Evolutionary conservation across 2,329 filamentous ascomycete genomes (phyloP).

Genomic region (Chaetomiaceae sp.): DNA sequence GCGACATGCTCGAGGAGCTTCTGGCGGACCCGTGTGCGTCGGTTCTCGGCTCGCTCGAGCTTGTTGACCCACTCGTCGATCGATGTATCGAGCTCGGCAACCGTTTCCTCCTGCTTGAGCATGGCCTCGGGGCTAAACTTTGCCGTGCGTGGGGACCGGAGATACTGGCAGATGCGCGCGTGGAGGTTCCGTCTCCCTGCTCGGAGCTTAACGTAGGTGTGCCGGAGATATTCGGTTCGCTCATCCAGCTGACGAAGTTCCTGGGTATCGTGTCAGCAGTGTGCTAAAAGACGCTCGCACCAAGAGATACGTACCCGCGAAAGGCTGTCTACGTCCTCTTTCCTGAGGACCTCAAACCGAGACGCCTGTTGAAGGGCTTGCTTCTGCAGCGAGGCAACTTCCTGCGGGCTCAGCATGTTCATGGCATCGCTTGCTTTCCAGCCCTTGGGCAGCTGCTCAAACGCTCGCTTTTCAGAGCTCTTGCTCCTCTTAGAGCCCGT

Average conservation of each 20-base stretch:
- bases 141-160: slow-evolving; percentile 64
- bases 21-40: slow-evolving; percentile 68
- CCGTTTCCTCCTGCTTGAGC: slow-evolving; percentile 73
- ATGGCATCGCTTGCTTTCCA: slow-evolving; percentile 50
- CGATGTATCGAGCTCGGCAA: slow-evolving; percentile 69
- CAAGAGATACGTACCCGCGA: slow-evolving; percentile 48
- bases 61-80: slow-evolving; percentile 79
- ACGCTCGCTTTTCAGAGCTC: slow-evolving; percentile 52
- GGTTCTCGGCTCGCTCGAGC: slow-evolving; percentile 74
- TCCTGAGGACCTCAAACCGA: slow-evolving; percentile 59
- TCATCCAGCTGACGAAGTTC: slow-evolving; percentile 74
- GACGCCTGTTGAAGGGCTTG: slow-evolving; percentile 59
- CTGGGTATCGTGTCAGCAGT: slow-evolving; percentile 33
- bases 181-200: slow-evolving; percentile 74
- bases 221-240: slow-evolving; percentile 71
- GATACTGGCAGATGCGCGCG: slow-evolving; percentile 69
- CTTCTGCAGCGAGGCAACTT: slow-evolving; percentile 49
- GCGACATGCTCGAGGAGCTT: slow-evolving; percentile 79
- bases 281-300: not conserved
- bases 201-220: slow-evolving; percentile 69
- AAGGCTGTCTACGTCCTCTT: slow-evolving; percentile 59
- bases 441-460: slow-evolving; percentile 57
- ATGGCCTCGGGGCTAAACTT: slow-evolving; percentile 71
- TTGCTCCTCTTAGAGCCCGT: slow-evolving; percentile 41
- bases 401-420: slow-evolving; percentile 42